Conservation (phyloP, 164 flowering plant genomes). For the Sextonia rubra region DNA sequence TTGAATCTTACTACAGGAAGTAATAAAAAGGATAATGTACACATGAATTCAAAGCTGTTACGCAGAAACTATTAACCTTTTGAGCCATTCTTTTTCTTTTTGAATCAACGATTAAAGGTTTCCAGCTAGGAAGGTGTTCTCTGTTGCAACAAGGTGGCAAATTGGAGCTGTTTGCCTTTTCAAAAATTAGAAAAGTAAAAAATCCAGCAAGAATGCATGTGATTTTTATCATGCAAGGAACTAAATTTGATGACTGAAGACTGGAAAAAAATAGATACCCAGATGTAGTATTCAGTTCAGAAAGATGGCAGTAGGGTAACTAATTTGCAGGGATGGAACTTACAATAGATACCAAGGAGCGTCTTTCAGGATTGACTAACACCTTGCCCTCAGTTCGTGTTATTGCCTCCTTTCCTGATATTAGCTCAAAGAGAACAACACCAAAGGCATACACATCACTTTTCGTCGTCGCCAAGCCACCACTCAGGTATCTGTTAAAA, state of each 20-base stretch:
- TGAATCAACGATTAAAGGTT: background rate
- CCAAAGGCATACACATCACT: slow-evolving; percentile 98
- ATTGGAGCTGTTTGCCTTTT: no score
- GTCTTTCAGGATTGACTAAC: slow-evolving; percentile 63
- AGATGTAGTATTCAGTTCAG: slow-evolving; percentile 1
- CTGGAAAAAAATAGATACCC: background rate
- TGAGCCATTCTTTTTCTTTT: background rate
- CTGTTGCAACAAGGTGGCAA: background rate
- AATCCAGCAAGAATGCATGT: no score
- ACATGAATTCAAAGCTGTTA: background rate
- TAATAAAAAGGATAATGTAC: background rate
- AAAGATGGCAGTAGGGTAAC: background rate
- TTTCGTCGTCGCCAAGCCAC: slow-evolving; percentile 81
- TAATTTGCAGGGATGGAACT: slow-evolving; percentile 21
- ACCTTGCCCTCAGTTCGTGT: slow-evolving; percentile 52
- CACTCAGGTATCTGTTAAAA: slow-evolving; percentile 62
- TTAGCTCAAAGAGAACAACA: slow-evolving; percentile 81
- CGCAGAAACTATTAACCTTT: background rate
- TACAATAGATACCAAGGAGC: slow-evolving; percentile 89
- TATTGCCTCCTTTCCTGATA: slow-evolving; percentile 84
- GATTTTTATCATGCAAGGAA: background rate
- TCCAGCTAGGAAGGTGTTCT: background rate
- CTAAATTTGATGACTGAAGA: background rate
- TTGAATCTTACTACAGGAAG: background rate
- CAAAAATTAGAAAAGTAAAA: no score